These are phyloP conservation scores for Rhizophagus prolifer DNA, from an alignment of 192 early-diverging fungal genomes.

Conservation along the genomic window DNA sequence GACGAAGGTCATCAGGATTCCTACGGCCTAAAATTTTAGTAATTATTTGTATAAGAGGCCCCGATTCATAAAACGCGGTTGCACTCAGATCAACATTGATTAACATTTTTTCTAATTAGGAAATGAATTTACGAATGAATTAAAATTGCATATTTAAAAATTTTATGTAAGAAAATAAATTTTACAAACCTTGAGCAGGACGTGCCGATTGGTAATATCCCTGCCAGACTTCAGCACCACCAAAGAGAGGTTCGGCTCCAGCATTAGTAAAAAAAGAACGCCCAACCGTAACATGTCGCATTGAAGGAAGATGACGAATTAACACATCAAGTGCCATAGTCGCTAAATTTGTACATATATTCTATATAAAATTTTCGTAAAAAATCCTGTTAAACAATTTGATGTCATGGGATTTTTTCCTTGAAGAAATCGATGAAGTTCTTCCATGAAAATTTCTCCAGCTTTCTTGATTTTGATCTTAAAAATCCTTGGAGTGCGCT, in stretches of 20 bases:
- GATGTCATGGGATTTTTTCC: slow-evolving; percentile 43
- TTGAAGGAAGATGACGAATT: slow-evolving; percentile 73
- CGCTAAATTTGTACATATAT: slow-evolving; percentile 29
- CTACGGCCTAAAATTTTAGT: slow-evolving; percentile 64
- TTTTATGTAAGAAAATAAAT: background rate
- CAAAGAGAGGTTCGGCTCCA: slow-evolving; percentile 41
- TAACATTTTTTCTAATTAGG: slow-evolving; percentile 46
- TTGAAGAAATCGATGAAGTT: slow-evolving; percentile 51
- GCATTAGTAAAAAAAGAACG: slow-evolving; percentile 86
- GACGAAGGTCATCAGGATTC: slow-evolving; percentile 43
- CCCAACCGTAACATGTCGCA: slow-evolving; percentile 71
- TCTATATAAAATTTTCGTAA: too few species aligned
- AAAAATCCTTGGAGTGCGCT: slow-evolving; percentile 54
- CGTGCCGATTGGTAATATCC: slow-evolving; percentile 87
- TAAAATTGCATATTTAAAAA: background rate
- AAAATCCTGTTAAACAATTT: slow-evolving; percentile 37
- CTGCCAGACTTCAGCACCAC: slow-evolving; percentile 85
- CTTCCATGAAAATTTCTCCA: slow-evolving; percentile 62
- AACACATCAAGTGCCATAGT: slow-evolving; percentile 75
- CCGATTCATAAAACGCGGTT: slow-evolving; percentile 63
- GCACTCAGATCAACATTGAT: slow-evolving; percentile 71
- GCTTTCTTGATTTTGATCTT: slow-evolving; percentile 63
- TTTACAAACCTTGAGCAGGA: slow-evolving; percentile 59
- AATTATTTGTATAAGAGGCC: slow-evolving; percentile 68
- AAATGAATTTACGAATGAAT: too few species aligned